Evolutionary conservation across 2,329 filamentous ascomycete species (phyloP), one percentile per base, ranked within the genome.

Genomic region (Rhynchosporium secalis): DNA sequence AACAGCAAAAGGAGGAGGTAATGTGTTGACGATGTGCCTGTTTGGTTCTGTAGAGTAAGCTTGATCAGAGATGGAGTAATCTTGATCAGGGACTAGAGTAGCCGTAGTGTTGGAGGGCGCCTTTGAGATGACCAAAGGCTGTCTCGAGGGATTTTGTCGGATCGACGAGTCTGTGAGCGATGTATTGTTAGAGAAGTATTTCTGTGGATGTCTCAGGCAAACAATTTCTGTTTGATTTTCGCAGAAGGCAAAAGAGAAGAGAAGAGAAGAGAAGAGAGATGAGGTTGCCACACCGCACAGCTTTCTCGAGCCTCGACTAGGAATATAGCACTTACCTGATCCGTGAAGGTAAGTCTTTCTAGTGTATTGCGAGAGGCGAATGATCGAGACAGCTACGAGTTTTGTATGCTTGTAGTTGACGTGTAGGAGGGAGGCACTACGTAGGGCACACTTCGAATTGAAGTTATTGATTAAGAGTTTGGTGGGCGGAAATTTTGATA

Each of bases 111-210:
- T 69, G 33, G 67, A 62, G 70, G 73, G 75, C 81, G 84, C 85
- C 85, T 87, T 88, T 88, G 84, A 82, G 28, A 56, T 64, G 83
- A 86, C 83, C 85, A 88, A 88, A 87, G 85, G 85, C 85, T 76
- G 75, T 68, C 65, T 60, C 58, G 43, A 54, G 58, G 49, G 56
- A 45, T 48, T 33, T 55, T 31, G 49, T 15, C 29, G 15, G 62
- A 62, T 61, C 58, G 51, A 60, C 43, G 45, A 49, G 65, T 66
- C 68, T 70, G 62, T 49, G 60, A 62, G 40, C 10, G 45, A 15
- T 40, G 20, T 36, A 8, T 12, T n/a, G 49, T 64, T 64, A 61
- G 62, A 15, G 28, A 43, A 26, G 33, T 4, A 2, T 15, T 55
- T 36, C n/a, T 26, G 12, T 13, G 51, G 48, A 56, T 56, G 51